Evolutionary conservation across 1,139 yeast species (phyloP).

Genomic region (Arxiozyma telluris): DNA sequence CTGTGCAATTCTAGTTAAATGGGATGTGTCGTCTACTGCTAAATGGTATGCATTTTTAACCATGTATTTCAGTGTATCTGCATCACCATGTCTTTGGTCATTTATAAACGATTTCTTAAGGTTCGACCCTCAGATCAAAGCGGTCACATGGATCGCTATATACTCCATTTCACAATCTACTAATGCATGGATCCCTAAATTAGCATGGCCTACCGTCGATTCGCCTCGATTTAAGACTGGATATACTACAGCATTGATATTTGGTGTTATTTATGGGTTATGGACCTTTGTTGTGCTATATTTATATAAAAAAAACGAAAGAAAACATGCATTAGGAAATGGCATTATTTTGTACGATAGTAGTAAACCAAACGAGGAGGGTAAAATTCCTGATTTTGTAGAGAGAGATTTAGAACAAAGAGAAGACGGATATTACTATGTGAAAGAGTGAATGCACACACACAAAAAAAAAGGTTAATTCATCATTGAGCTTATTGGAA

Average conservation of each 20-base stretch:
- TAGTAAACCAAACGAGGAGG: constrained; percentile 20
- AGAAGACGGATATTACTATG: constrained; percentile 25
- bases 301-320: constrained; percentile 53
- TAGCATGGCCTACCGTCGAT: constrained; percentile 50
- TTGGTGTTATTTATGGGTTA: constrained; percentile 42
- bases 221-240: constrained; percentile 47
- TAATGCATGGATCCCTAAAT: constrained; percentile 32
- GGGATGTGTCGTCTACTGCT: constrained; percentile 32
- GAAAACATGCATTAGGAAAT: constrained; percentile 42
- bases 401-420: constrained; percentile 20
- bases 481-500: too few relatives aligned
- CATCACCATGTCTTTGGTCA: constrained; percentile 33
- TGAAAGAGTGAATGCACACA: constrained; percentile 1
- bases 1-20: constrained; percentile 39
- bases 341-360: constrained; percentile 38
- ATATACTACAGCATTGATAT: constrained; percentile 43
- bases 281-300: constrained; percentile 52
- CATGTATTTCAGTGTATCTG: constrained; percentile 31
- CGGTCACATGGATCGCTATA: constrained; percentile 32
- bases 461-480: too few relatives aligned
- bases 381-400: constrained; percentile 27
- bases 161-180: constrained; percentile 33
- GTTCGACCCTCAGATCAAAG: constrained; percentile 33
- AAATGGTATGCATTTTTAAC: constrained; percentile 34
- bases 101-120: constrained; percentile 33